Conservation (phyloP, 345 rosid species). For the Geranium rotundifolium region DNA sequence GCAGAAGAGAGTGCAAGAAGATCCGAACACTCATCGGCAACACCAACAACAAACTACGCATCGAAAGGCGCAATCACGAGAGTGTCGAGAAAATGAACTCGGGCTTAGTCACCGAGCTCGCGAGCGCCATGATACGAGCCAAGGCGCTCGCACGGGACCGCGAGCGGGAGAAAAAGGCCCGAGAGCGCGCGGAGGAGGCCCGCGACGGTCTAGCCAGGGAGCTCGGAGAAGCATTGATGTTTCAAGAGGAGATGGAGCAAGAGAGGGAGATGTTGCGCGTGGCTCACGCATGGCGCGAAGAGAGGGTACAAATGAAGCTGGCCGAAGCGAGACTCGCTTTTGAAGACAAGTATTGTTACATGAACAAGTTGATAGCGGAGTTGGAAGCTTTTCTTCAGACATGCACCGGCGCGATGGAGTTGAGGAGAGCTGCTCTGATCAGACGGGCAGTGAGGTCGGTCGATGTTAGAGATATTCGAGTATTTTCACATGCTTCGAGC, state of each 20-base stretch:
- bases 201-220: constrained; percentile 15
- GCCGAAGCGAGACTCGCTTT: constrained; percentile 29
- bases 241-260: constrained; percentile 28
- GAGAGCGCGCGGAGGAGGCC: constrained; percentile 22
- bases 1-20: constrained; percentile 28
- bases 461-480: constrained; percentile 19
- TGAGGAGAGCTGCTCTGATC: constrained; percentile 27
- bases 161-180: constrained; percentile 26
- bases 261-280: constrained; percentile 35
- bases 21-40: constrained; percentile 22
- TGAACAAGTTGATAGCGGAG: constrained; percentile 28
- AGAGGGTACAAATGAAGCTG: constrained; percentile 31
- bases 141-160: constrained; percentile 13
- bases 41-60: no score
- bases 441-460: constrained; percentile 20
- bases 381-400: constrained; percentile 26
- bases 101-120: constrained; percentile 28
- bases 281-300: constrained; percentile 43
- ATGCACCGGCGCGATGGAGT: constrained; percentile 12
- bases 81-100: no score
- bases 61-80: constrained; percentile 16
- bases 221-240: constrained; percentile 25
- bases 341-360: constrained; percentile 27
- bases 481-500: constrained; percentile 25
- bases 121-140: constrained; percentile 25